phyloP scores from a whole-genome alignment of 352 stramenopile species.

The Pythium pectinolyticum region DNA sequence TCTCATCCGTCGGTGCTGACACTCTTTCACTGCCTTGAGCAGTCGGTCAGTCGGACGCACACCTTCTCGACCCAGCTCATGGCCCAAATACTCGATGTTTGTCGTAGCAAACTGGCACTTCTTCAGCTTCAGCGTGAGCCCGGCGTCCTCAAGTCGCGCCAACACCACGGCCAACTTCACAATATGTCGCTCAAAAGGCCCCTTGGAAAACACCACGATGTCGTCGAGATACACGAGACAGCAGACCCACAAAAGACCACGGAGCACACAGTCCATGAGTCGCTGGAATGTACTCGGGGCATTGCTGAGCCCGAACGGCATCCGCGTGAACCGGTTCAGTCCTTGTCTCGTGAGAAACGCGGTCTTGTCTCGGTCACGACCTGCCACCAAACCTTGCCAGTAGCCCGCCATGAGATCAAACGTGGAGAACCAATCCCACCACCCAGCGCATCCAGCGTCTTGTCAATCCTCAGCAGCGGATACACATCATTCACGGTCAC shows the following conservation, averaged over 20 bases:
- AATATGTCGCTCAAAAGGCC: slow-evolving; percentile 10
- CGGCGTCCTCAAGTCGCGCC: slow-evolving; percentile 11
- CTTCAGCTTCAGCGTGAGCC: slow-evolving; percentile 21
- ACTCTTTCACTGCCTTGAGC: slow-evolving; percentile 5
- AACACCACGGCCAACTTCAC: slow-evolving; percentile 27
- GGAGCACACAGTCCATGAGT: slow-evolving; percentile 30
- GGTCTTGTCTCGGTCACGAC: slow-evolving; percentile 24
- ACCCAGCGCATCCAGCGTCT: slow-evolving; percentile 24
- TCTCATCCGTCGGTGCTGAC: slow-evolving; percentile 3
- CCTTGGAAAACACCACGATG: slow-evolving; percentile 30
- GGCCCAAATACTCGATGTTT: slow-evolving; percentile 27
- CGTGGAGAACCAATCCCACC: slow-evolving; percentile 16
- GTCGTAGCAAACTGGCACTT: slow-evolving; percentile 26
- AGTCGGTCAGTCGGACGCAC: slow-evolving; percentile 10
- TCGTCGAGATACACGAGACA: slow-evolving; percentile 37
- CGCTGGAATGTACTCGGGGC: slow-evolving; percentile 31
- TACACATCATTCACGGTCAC: slow-evolving; percentile 32
- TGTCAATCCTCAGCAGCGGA: slow-evolving; percentile 27
- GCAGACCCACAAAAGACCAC: slow-evolving; percentile 25
- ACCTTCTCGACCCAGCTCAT: slow-evolving; percentile 24
- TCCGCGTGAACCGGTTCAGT: slow-evolving; percentile 24
- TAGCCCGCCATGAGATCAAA: slow-evolving; percentile 23
- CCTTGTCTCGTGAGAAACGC: slow-evolving; percentile 25
- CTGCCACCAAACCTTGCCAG: slow-evolving; percentile 15
- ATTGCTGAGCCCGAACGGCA: slow-evolving; percentile 31